Evolutionary conservation across 2,329 filamentous ascomycete genomes (phyloP).

Genomic region (Aspergillus chevalieri): DNA sequence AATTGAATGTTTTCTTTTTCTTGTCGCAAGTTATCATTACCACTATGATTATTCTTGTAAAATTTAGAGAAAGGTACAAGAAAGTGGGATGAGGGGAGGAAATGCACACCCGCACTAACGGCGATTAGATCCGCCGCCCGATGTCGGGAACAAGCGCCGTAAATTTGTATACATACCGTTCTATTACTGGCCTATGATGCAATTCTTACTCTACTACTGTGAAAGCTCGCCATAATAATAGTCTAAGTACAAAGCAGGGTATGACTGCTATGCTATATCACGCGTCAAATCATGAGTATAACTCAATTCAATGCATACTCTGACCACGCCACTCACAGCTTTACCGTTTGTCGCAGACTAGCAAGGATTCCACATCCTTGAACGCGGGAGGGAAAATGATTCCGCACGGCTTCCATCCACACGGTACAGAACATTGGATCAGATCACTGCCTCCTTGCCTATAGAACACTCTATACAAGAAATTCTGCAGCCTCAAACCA

Average conservation of each 20-base stretch:
- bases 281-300: too few relatives aligned
- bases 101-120: neutral
- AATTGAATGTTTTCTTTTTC: too few relatives aligned
- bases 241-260: too few relatives aligned
- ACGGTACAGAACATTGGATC: neutral
- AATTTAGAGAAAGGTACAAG: too few relatives aligned
- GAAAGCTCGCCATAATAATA: too few relatives aligned
- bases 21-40: too few relatives aligned
- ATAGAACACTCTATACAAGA: neutral
- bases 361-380: neutral
- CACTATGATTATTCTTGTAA: too few relatives aligned
- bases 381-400: neutral
- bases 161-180: neutral
- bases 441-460: too few relatives aligned
- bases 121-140: conserved; percentile 19
- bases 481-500: neutral
- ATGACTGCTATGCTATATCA: too few relatives aligned
- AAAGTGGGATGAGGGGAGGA: neutral
- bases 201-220: neutral
- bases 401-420: neutral
- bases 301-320: too few relatives aligned
- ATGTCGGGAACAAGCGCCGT: conserved; percentile 13
- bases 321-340: neutral
- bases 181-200: neutral
- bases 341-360: neutral